phyloP scores from a whole-genome alignment of 2,329 filamentous ascomycete genomes.

The Lachnellula willkommii region DNA sequence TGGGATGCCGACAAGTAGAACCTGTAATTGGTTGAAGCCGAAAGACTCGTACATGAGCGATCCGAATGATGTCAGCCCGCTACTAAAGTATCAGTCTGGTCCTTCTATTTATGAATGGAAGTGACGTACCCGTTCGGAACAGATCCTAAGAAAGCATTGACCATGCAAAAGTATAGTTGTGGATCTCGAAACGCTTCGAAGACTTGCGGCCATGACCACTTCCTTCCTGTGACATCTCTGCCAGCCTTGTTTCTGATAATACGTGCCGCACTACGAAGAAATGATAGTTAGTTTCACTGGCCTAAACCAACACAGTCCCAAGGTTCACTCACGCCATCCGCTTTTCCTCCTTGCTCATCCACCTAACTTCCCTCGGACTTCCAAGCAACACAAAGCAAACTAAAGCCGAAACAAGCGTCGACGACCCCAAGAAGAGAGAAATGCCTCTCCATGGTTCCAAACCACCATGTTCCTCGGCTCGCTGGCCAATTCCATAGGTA shows the following conservation, averaged over 20 bases:
- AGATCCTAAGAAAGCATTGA: constrained; percentile 29
- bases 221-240: constrained; percentile 6
- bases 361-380: constrained; percentile 25
- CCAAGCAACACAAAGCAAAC: constrained; percentile 22
- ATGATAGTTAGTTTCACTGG: not conserved
- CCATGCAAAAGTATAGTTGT: constrained; percentile 27
- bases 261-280: constrained; percentile 11
- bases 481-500: constrained; percentile 18
- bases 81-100: not conserved
- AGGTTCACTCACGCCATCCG: constrained; percentile 16
- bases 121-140: constrained; percentile 32
- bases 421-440: constrained; percentile 18
- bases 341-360: constrained; percentile 19
- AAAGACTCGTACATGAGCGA: constrained; percentile 22
- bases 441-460: constrained; percentile 19
- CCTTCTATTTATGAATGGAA: not conserved
- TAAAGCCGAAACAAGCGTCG: constrained; percentile 17
- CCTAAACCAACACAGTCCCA: not conserved
- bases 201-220: constrained; percentile 34
- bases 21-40: constrained; percentile 28
- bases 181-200: constrained; percentile 36
- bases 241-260: constrained; percentile 20
- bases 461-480: constrained; percentile 16
- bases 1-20: constrained; percentile 36
- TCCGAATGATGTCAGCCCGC: constrained; percentile 35